A percentile compares a stretch with the other conserved stretches of the same genome.
Conservation (phyloP, 768 basidiomycete genomes). For the Termitomyces sp. region DNA sequence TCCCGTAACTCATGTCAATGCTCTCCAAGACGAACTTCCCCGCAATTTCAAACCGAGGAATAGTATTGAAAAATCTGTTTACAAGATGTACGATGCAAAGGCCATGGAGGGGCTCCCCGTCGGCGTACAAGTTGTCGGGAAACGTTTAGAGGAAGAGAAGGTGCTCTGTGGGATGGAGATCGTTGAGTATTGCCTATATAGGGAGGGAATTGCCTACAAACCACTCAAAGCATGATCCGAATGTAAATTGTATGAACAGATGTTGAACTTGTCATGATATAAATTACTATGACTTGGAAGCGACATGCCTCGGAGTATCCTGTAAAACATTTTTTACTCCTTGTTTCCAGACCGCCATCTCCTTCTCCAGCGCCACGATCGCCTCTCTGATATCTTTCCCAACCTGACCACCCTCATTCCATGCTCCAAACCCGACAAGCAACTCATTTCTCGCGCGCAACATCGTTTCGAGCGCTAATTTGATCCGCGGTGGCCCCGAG, state of each 20-base stretch:
- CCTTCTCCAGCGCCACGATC: constrained; percentile 61
- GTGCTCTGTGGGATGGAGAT: constrained; percentile 57
- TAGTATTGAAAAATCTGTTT: constrained; percentile 38
- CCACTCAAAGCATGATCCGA: constrained; percentile 6
- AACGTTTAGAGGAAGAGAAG: constrained; percentile 58
- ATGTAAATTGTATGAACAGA: neutral
- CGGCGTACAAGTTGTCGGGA: constrained; percentile 56
- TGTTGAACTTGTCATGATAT: neutral
- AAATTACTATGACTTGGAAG: neutral
- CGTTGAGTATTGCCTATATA: constrained; percentile 30
- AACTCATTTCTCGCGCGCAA: constrained; percentile 57
- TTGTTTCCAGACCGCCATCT: constrained; percentile 64
- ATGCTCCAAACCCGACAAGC: constrained; percentile 64
- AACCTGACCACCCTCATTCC: constrained; percentile 66
- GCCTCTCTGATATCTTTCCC: constrained; percentile 57
- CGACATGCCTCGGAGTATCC: constrained; percentile 27
- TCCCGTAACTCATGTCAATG: constrained; percentile 50
- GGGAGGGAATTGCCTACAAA: constrained; percentile 21
- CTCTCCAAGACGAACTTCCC: constrained; percentile 33
- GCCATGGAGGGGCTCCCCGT: constrained; percentile 57
- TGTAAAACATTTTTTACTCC: constrained; percentile 53
- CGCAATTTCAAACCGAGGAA: constrained; percentile 32
- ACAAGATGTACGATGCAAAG: constrained; percentile 43
- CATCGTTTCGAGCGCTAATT: constrained; percentile 60
- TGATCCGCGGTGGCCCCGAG: constrained; percentile 57